Base-by-base conservation (phyloP, 2,329 filamentous ascomycete genomes). In the Exserohilum rostratum region DNA sequence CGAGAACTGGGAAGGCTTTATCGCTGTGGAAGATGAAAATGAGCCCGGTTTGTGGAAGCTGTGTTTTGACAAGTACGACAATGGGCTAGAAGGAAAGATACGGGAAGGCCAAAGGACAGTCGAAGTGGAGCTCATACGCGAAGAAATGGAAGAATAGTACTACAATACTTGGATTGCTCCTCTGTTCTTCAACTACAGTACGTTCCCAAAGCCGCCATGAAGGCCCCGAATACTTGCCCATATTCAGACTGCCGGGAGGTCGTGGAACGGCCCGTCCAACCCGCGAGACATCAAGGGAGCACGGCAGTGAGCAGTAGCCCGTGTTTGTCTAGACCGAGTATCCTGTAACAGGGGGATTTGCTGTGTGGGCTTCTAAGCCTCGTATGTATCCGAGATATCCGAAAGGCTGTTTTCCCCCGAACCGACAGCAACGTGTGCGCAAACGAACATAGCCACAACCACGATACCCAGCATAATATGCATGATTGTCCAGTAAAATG, bases 1-100 rank as follows among this genome's bases (percentile, higher is more conserved):
- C 7, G 82, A 85, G 49, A 80, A 77, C 1, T 82, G 77, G 71
- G 81, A 85, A 58, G 80, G 80, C 3, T 86, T 85, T 55, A 75
- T 84, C 2, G 83, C 82, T 0, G 78, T 86, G 5, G 78, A 85
- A 31, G 57, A 66, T 74, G 79, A 57, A 75, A 80, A 57, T 64
- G 76, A 42, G 76, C 81, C 59, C 71, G 73, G 27, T 62, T 76
- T 60, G 10, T 86, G 84, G 83, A 79, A 78, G 33, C 62, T 86
- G 37, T 83, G 79, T 57, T 80, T 77, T 50, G 79, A 81, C 55
- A 60, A 68, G 46, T 65, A 78, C 39, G 77, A 80, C 56, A 70
- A 80, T 61, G 76, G 76, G 13, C 48, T 81, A 60, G 71, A 67
- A 60, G 65, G 52, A 57, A 71, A 52, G 67, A 64, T 69, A 70